These are phyloP conservation scores for Bruguiera gymnorhiza DNA, from an alignment of 345 rosid genomes.

Conservation along the genomic window DNA sequence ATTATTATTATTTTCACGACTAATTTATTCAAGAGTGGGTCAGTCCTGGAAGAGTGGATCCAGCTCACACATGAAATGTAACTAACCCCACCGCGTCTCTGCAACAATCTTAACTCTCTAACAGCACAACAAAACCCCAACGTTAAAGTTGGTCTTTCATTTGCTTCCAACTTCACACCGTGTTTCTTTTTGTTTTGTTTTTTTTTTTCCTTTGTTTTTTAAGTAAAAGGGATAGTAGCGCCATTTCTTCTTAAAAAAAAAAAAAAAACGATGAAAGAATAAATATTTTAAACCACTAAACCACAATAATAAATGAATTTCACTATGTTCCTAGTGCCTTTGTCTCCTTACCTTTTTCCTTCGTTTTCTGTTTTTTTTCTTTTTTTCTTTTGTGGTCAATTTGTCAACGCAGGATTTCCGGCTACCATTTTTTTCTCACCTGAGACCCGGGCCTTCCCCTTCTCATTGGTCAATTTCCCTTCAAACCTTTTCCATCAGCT, in stretches of 20 bases:
- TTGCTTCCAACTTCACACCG: slow-evolving; percentile 16
- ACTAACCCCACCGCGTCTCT: slow-evolving; percentile 39
- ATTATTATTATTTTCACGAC: slow-evolving; percentile 8
- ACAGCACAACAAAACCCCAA: background rate
- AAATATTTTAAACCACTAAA: no score
- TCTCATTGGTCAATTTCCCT: background rate
- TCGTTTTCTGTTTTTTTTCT: background rate
- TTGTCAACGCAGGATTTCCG: background rate
- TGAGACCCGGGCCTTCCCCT: background rate
- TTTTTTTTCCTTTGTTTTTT: no score
- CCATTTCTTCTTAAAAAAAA: no score
- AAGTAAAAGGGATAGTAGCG: no score
- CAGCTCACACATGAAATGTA: slow-evolving; percentile 60
- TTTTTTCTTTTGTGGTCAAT: background rate
- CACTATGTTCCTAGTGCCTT: background rate
- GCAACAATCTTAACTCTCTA: slow-evolving; percentile 18
- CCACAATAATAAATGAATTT: no score
- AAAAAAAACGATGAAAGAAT: no score
- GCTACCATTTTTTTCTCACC: background rate
- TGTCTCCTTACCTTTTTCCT: background rate
- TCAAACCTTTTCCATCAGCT: background rate
- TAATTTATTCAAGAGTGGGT: slow-evolving; percentile 42
- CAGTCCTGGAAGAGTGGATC: slow-evolving; percentile 71
- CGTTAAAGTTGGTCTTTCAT: slow-evolving; percentile 13
- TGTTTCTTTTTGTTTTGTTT: background rate